Base-by-base conservation (phyloP, 108 stramenopile genomes). In the Skeletonema menzelii region DNA sequence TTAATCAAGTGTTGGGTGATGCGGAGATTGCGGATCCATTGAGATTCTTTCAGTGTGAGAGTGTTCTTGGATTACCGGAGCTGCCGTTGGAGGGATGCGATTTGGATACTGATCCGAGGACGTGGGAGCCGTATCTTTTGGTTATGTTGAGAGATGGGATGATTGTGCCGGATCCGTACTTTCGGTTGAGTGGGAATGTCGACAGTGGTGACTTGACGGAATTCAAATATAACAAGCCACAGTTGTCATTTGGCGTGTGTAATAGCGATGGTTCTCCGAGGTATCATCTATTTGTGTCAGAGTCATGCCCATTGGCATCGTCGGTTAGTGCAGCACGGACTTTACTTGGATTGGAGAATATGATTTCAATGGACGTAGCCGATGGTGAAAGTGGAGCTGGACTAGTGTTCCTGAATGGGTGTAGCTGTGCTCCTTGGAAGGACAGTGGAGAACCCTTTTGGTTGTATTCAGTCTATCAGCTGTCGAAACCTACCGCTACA, bases 361-460 rank as follows among this genome's bases (percentile, higher is more conserved):
- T 30, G 22, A 61, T 69, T 19, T 69, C 67, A 12, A 69, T 69
- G 57, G 67, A 69, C 10, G 19, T 59, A 15, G 24, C 67, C 28
- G 67, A 69, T 60, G 67, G 67, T 28, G 30, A 69, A 24, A 69
- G 67, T 37, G 67, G 67, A 59, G 67, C 58, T 19, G 67, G 67
- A 19, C 60, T 27, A 19, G 59, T 61, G 11, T 69, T 61, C 59
- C 22, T 69, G 37, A 37, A 69, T 60, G 67, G 67, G 5, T 60
- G 59, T 17, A 37, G 59, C 22, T 59, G 58, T 20, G 19, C 30
- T 17, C 67, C 67, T 19, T 69, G 67, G 67, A 69, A 69, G 32
- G 58, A 19, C 14, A 27, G 46, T 5, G 30, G 12, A 4, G 59
- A 8, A 37, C 67, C 67, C 31, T 69, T 69, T 61, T 69, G 67